These are phyloP conservation scores for Kondoa subrosea DNA, from an alignment of 768 basidiomycete species.

Conservation along the genomic window DNA sequence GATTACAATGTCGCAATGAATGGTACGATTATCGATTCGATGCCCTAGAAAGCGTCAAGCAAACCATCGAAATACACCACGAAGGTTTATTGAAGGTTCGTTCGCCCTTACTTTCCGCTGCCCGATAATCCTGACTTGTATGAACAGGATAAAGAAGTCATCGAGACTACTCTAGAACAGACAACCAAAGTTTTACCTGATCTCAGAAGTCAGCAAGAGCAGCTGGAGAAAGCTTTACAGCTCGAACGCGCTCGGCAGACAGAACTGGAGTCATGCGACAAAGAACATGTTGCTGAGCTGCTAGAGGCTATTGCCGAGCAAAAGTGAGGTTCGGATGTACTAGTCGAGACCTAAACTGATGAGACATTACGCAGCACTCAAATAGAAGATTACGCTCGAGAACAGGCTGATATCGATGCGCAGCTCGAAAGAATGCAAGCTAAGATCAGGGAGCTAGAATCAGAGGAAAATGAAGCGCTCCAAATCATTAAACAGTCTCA, in stretches of 20 bases:
- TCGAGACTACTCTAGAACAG: slow-evolving; percentile 9
- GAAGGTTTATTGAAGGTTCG: slow-evolving; percentile 9
- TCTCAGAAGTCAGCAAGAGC: slow-evolving; percentile 20
- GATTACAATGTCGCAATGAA: slow-evolving; percentile 19
- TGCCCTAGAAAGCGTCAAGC: slow-evolving; percentile 16
- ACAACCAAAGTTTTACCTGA: slow-evolving; percentile 15
- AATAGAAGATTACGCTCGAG: slow-evolving; percentile 17
- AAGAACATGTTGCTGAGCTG: slow-evolving; percentile 19
- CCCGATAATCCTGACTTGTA: neutral
- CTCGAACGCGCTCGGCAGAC: slow-evolving; percentile 21
- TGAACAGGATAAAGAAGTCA: slow-evolving; percentile 15
- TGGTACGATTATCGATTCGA: slow-evolving; percentile 23
- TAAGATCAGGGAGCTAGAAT: slow-evolving; percentile 19
- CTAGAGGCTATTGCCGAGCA: slow-evolving; percentile 26
- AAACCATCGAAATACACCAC: slow-evolving; percentile 22
- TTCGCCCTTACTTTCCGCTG: neutral
- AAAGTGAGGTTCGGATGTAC: slow-evolving; percentile 14
- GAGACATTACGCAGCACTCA: slow-evolving; percentile 6
- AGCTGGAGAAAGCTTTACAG: slow-evolving; percentile 19
- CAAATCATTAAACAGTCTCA: slow-evolving; percentile 9
- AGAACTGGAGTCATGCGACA: slow-evolving; percentile 23
- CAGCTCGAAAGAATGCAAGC: slow-evolving; percentile 11
- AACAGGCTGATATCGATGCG: slow-evolving; percentile 12
- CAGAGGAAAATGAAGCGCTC: slow-evolving; percentile 7
- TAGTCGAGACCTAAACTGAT: neutral